Evolutionary conservation across 129 eudicot species (phyloP).

Genomic region (Lonicera japonica): DNA sequence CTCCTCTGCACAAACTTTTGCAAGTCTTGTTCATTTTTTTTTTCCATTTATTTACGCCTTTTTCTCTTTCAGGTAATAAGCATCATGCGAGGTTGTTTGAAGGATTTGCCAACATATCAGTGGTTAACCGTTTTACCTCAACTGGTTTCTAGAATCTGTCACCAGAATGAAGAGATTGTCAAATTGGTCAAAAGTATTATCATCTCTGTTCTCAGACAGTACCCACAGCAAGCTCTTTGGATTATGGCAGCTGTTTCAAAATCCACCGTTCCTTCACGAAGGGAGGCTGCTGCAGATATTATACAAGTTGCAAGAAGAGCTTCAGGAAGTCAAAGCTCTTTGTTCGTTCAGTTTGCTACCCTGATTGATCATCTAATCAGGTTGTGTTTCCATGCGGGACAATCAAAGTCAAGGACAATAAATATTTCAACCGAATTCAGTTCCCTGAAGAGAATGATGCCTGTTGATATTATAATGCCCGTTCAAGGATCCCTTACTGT

Average conservation of each 20-base stretch:
- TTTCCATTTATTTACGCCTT: slow-evolving; percentile 1
- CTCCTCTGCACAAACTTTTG: neutral
- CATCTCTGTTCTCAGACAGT: slow-evolving; percentile 75
- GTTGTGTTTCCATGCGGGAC: slow-evolving; percentile 92
- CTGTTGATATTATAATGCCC: slow-evolving; percentile 86
- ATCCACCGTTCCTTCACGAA: slow-evolving; percentile 83
- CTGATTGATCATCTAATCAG: slow-evolving; percentile 85
- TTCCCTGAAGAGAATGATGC: slow-evolving; percentile 97
- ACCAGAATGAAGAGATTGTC: slow-evolving; percentile 84
- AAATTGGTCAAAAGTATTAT: slow-evolving; percentile 71
- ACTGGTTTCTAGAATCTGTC: slow-evolving; percentile 94
- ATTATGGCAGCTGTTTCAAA: slow-evolving; percentile 98
- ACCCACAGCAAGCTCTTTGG: slow-evolving; percentile 97
- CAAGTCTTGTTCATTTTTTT: neutral
- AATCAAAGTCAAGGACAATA: slow-evolving; percentile 66
- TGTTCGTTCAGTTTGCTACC: slow-evolving; percentile 80
- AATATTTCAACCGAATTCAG: slow-evolving; percentile 89
- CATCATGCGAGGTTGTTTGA: slow-evolving; percentile 89
- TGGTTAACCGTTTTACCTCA: slow-evolving; percentile 97
- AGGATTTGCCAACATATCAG: slow-evolving; percentile 84
- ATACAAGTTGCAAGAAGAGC: slow-evolving; percentile 72
- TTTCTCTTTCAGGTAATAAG: slow-evolving; percentile 49
- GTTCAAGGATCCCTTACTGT: slow-evolving; percentile 79
- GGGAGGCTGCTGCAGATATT: slow-evolving; percentile 95
- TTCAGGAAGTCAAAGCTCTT: slow-evolving; percentile 48